phyloP scores from a whole-genome alignment of 768 basidiomycete species.

The Cystobasidium ongulense region DNA sequence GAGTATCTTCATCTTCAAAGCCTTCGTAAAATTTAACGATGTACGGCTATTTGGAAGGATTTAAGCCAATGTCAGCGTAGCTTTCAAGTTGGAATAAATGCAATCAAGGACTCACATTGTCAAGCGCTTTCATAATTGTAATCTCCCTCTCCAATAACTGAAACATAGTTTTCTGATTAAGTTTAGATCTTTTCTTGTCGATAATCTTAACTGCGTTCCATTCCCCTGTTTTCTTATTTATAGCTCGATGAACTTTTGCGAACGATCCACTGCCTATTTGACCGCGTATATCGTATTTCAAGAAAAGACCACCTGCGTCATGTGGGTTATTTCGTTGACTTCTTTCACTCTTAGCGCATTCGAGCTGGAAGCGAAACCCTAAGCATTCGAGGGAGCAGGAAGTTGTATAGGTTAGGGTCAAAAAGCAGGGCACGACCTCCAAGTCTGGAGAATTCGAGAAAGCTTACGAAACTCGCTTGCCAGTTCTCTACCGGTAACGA shows the following conservation, averaged over 20 bases:
- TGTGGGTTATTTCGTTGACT: constrained; percentile 22
- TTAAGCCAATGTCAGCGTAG: neutral
- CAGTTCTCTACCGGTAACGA: constrained; percentile 42
- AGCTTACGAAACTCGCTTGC: constrained; percentile 65
- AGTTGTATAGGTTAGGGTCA: neutral
- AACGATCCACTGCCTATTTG: constrained; percentile 78
- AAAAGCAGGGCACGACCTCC: constrained; percentile 26
- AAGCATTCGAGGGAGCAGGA: constrained; percentile 26
- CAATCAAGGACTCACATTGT: constrained; percentile 51
- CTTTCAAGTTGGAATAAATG: neutral
- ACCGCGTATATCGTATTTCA: constrained; percentile 46
- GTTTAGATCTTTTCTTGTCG: constrained; percentile 33
- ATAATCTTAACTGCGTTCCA: constrained; percentile 88
- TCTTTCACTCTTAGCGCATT: constrained; percentile 36
- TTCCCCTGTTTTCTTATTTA: constrained; percentile 61
- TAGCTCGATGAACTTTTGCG: constrained; percentile 77
- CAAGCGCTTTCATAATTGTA: constrained; percentile 63
- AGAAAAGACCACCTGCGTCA: constrained; percentile 46
- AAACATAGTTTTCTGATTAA: neutral
- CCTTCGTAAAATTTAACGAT: constrained; percentile 72
- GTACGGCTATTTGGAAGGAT: constrained; percentile 50
- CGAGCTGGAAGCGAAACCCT: constrained; percentile 27
- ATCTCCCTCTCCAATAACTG: constrained; percentile 47
- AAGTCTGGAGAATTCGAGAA: neutral
- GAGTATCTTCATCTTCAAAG: constrained; percentile 57